Percentiles rank a stretch among this genome's conserved stretches.
Evolutionary conservation across 495 filamentous ascomycete species (phyloP).

Genomic region (Penicillium verhagenii): DNA sequence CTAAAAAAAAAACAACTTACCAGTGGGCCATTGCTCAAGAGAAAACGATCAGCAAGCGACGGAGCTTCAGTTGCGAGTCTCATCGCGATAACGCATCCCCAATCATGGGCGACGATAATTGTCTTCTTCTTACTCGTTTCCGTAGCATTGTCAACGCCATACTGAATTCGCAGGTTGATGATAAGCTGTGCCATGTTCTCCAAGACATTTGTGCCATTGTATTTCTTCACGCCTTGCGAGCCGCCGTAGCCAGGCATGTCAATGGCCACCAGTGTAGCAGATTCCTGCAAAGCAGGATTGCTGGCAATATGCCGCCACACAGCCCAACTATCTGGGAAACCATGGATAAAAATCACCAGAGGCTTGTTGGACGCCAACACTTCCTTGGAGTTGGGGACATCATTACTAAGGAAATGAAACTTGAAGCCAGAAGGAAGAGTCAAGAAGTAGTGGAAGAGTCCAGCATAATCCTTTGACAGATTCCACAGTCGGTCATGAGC

Average conservation of each 20-base stretch:
- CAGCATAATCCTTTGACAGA: conserved; percentile 36
- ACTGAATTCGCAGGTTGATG: conserved; percentile 42
- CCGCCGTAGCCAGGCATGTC: conserved; percentile 59
- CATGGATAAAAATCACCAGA: conserved; percentile 56
- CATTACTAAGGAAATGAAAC: conserved; percentile 53
- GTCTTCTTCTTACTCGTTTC: conserved; percentile 33
- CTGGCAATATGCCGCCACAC: conserved; percentile 47
- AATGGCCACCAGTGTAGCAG: conserved; percentile 46
- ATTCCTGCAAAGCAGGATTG: conserved; percentile 29
- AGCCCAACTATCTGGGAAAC: conserved; percentile 58
- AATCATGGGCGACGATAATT: conserved; percentile 56
- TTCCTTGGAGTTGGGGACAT: conserved; percentile 16
- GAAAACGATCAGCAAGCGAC: conserved; percentile 52
- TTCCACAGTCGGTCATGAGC: conserved; percentile 49
- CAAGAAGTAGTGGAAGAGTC: conserved; percentile 47
- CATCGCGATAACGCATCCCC: conserved; percentile 52
- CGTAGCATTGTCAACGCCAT: conserved; percentile 37
- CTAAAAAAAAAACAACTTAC: too few relatives aligned
- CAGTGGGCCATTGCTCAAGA: conserved; percentile 48
- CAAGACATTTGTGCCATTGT: conserved; percentile 47
- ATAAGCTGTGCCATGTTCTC: conserved; percentile 52
- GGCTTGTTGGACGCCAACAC: conserved; percentile 33
- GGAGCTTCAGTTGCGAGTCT: conserved; percentile 55
- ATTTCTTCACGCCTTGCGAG: conserved; percentile 44
- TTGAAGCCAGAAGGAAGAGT: conserved; percentile 47